phyloP scores from a whole-genome alignment of 306 rosid species.

The Cucumis hystrix region DNA sequence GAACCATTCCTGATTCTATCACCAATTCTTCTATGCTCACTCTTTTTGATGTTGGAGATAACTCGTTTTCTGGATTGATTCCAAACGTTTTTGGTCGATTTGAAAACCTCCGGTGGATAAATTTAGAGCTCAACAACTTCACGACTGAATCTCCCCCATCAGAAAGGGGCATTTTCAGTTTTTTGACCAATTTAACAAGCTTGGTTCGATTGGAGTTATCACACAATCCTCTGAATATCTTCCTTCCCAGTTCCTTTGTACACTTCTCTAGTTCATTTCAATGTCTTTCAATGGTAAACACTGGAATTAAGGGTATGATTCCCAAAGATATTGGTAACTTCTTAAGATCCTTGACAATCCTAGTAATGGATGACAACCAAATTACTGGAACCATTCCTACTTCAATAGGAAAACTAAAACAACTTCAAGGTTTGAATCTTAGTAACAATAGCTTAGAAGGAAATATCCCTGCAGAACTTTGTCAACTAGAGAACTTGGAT shows the following conservation, averaged over 20 bases:
- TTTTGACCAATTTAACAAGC: conserved; percentile 10
- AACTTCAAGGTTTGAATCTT: conserved; percentile 14
- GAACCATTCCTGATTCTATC: conserved; percentile 8
- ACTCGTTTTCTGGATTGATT: conserved; percentile 7
- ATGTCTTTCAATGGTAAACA: neutral
- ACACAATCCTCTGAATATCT: conserved; percentile 16
- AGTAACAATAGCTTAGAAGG: conserved; percentile 14
- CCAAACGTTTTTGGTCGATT: neutral
- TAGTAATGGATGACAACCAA: conserved; percentile 10
- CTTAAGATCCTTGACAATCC: conserved; percentile 5
- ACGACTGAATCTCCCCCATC: neutral
- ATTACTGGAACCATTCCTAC: conserved; percentile 19
- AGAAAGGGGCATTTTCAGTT: neutral
- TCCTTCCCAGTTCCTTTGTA: conserved; percentile 13
- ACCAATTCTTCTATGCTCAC: conserved; percentile 3
- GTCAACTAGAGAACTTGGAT: neutral
- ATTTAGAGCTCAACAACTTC: neutral
- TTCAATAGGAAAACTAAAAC: conserved; percentile 8
- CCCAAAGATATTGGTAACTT: conserved; percentile 24
- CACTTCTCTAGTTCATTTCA: conserved; percentile 18
- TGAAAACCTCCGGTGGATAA: neutral
- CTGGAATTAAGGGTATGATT: conserved; percentile 15
- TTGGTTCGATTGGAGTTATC: conserved; percentile 3
- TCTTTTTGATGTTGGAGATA: neutral
- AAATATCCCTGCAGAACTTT: neutral